Conservation (phyloP, 495 filamentous ascomycete species). For the Cairneyella variabilis region DNA sequence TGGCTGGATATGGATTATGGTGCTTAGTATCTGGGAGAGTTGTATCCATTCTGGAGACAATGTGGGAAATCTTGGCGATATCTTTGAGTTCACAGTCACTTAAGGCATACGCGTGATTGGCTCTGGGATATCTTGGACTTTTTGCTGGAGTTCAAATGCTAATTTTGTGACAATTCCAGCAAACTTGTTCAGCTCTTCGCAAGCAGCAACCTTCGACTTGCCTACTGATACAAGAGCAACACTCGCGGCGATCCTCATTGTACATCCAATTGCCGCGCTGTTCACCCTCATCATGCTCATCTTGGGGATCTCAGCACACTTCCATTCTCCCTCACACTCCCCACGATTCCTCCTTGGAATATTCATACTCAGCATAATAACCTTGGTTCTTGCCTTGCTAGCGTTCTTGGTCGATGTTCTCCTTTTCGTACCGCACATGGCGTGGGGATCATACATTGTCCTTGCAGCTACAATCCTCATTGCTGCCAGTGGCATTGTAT, state of each 20-base stretch:
- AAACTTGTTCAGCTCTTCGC: conserved; percentile 30
- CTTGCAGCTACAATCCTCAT: conserved; percentile 87
- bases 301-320: conserved; percentile 76
- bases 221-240: conserved; percentile 70
- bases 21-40: too few relatives aligned
- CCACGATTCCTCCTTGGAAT: conserved; percentile 80
- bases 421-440: conserved; percentile 88
- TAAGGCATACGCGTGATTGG: too few relatives aligned
- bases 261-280: conserved; percentile 87
- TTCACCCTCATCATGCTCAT: conserved; percentile 80
- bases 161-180: conserved; percentile 8
- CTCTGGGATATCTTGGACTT: neutral
- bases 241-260: conserved; percentile 85
- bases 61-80: too few relatives aligned
- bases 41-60: too few relatives aligned
- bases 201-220: conserved; percentile 64
- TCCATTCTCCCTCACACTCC: conserved; percentile 90
- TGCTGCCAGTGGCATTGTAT: conserved; percentile 76
- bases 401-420: conserved; percentile 95
- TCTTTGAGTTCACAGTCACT: too few relatives aligned
- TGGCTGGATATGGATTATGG: too few relatives aligned
- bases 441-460: conserved; percentile 94
- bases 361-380: conserved; percentile 80
- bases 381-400: conserved; percentile 77
- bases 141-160: conserved; percentile 12